Percentiles rank a stretch among this genome's conserved stretches.
Evolutionary conservation across 1,139 yeast species (phyloP).

Genomic region (Blastobotrys illinoisensis): DNA sequence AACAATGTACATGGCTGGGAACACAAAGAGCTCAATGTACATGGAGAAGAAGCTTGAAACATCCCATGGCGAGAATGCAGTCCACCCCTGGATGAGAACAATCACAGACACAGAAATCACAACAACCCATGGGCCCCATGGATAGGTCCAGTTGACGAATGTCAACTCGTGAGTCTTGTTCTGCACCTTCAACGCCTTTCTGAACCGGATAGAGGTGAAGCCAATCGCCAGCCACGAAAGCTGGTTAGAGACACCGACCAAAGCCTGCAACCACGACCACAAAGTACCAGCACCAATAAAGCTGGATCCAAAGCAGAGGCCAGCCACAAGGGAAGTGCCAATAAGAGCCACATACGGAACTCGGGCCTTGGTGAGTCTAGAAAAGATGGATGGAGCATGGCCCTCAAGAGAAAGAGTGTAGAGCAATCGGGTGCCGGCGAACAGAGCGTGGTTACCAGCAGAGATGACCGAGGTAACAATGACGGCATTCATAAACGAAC

Average conservation of each 20-base stretch:
- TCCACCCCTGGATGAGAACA: slow-evolving; percentile 59
- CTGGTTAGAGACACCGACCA: slow-evolving; percentile 58
- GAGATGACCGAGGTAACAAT: slow-evolving; percentile 46
- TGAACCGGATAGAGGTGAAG: slow-evolving; percentile 41
- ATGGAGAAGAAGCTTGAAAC: slow-evolving; percentile 47
- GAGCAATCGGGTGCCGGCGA: slow-evolving; percentile 45
- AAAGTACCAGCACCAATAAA: slow-evolving; percentile 45
- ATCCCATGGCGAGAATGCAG: slow-evolving; percentile 53
- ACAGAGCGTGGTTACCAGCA: slow-evolving; percentile 49
- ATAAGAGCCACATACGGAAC: slow-evolving; percentile 45
- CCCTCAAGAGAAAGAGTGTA: slow-evolving; percentile 47
- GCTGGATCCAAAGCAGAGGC: slow-evolving; percentile 59
- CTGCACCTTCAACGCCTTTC: slow-evolving; percentile 38
- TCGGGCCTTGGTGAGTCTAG: slow-evolving; percentile 41
- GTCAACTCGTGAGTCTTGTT: slow-evolving; percentile 25
- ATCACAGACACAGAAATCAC: slow-evolving; percentile 44
- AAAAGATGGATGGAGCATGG: slow-evolving; percentile 43
- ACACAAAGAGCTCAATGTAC: slow-evolving; percentile 41
- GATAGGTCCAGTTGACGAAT: slow-evolving; percentile 52
- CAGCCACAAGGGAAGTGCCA: slow-evolving; percentile 43
- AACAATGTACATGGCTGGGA: slow-evolving; percentile 47
- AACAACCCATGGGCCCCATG: slow-evolving; percentile 57
- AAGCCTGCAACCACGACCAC: slow-evolving; percentile 61
- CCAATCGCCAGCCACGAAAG: slow-evolving; percentile 56
- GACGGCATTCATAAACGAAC: slow-evolving; percentile 48